Evolutionary conservation across 345 rosid genomes (phyloP).

Genomic region (Melastoma malabathricum): DNA sequence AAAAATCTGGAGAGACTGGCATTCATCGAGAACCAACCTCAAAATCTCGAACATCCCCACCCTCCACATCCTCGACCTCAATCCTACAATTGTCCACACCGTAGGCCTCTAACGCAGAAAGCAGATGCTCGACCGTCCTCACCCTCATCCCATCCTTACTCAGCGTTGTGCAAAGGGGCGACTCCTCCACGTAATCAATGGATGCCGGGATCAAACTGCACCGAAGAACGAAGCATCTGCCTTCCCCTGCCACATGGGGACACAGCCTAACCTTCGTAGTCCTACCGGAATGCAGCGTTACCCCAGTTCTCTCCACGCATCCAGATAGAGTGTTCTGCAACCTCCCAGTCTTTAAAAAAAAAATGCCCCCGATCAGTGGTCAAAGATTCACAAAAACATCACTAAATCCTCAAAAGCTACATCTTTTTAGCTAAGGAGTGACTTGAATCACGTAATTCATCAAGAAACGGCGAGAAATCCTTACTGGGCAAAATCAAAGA

Average conservation of each 20-base stretch:
- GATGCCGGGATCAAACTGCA: conserved; percentile 52
- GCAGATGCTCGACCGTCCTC: conserved; percentile 77
- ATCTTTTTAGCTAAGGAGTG: no score
- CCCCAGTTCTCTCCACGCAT: conserved; percentile 38
- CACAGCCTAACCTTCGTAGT: conserved; percentile 41
- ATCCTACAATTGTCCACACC: conserved; percentile 76
- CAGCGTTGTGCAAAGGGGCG: conserved; percentile 68
- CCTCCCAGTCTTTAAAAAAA: conserved; percentile 41
- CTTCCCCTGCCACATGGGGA: conserved; percentile 60
- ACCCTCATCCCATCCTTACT: conserved; percentile 34
- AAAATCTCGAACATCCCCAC: conserved; percentile 21
- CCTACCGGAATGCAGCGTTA: conserved; percentile 58
- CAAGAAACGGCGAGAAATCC: no score
- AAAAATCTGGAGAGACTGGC: background rate
- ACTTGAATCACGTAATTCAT: no score
- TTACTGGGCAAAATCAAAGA: no score
- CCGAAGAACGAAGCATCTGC: conserved; percentile 44
- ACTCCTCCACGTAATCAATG: conserved; percentile 35
- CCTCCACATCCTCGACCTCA: conserved; percentile 23
- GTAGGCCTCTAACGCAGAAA: conserved; percentile 70
- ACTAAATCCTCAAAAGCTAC: no score
- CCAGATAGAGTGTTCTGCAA: conserved; percentile 60
- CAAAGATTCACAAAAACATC: no score
- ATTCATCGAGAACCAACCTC: conserved; percentile 27
- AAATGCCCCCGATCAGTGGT: background rate